Evolutionary conservation across 257 asterid genomes (phyloP).

Genomic region (Solanum piurae): DNA sequence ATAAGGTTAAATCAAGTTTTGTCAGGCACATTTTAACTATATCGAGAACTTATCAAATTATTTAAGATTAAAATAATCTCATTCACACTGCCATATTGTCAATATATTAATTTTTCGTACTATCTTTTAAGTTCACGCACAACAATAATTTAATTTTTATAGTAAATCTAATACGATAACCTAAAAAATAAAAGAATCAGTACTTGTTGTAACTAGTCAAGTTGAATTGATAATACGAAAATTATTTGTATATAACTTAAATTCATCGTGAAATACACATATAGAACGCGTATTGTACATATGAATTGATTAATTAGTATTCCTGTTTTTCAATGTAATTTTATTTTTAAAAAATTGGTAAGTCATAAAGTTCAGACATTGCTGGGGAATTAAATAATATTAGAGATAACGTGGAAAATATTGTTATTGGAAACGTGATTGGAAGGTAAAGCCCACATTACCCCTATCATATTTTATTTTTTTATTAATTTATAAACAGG

Average conservation of each 20-base stretch:
- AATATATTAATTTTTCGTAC: background rate
- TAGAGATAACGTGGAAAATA: constrained; percentile 19
- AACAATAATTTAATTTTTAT: background rate
- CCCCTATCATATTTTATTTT: background rate
- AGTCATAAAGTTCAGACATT: background rate
- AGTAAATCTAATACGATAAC: background rate
- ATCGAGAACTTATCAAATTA: background rate
- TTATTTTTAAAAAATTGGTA: background rate
- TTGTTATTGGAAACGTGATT: background rate
- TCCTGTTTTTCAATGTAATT: background rate
- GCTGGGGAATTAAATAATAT: background rate
- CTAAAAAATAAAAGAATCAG: background rate
- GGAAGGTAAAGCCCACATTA: background rate
- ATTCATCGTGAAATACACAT: background rate
- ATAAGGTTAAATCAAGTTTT: background rate
- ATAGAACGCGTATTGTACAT: background rate
- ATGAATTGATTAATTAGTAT: background rate
- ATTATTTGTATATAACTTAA: background rate
- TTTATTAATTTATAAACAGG: background rate
- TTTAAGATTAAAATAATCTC: background rate
- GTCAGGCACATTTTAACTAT: background rate
- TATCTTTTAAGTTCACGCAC: background rate
- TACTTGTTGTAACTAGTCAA: background rate
- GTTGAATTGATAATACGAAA: background rate
- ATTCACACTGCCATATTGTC: too few relatives aligned